A percentile compares a stretch with the other conserved stretches of the same genome.
phyloP scores from a whole-genome alignment of 345 rosid species.

The Rhodamnia argentea region DNA sequence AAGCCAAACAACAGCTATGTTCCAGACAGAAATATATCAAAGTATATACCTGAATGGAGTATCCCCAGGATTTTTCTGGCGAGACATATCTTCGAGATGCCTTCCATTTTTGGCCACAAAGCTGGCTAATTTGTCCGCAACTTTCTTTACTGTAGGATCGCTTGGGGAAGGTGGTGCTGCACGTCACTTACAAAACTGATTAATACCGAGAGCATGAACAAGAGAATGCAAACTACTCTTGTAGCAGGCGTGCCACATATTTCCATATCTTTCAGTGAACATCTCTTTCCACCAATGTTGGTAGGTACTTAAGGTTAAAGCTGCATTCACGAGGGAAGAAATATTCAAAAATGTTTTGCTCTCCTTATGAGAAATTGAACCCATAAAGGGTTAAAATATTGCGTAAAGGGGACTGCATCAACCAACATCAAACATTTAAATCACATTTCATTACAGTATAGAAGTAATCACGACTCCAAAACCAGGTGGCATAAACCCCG shows the following conservation, averaged over 20 bases:
- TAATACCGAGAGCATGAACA: constrained; percentile 98
- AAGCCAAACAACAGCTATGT: background rate
- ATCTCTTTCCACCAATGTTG: constrained; percentile 90
- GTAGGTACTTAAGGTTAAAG: constrained; percentile 77
- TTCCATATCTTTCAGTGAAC: constrained; percentile 88
- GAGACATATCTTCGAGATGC: constrained; percentile 81
- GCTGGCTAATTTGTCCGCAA: constrained; percentile 93
- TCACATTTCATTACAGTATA: background rate
- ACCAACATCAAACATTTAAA: background rate
- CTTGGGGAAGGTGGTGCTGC: constrained; percentile 93
- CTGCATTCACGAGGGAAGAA: constrained; percentile 94
- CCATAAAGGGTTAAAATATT: background rate
- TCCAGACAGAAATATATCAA: background rate
- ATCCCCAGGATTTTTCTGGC: constrained; percentile 96
- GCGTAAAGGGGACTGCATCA: background rate
- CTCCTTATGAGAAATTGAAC: constrained; percentile 17
- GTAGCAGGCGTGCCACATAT: constrained; percentile 87
- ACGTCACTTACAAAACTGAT: constrained; percentile 99
- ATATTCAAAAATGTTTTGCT: constrained; percentile 62
- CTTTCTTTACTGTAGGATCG: constrained; percentile 91
- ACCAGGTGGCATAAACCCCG: background rate
- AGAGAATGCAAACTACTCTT: constrained; percentile 95
- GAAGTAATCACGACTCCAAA: background rate
- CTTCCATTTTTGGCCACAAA: constrained; percentile 98
- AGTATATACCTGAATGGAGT: constrained; percentile 77